Evolutionary conservation across 192 early-diverging fungal genomes (phyloP), one percentile per base, ranked within the genome.

Genomic region (Backusella australiensis): DNA sequence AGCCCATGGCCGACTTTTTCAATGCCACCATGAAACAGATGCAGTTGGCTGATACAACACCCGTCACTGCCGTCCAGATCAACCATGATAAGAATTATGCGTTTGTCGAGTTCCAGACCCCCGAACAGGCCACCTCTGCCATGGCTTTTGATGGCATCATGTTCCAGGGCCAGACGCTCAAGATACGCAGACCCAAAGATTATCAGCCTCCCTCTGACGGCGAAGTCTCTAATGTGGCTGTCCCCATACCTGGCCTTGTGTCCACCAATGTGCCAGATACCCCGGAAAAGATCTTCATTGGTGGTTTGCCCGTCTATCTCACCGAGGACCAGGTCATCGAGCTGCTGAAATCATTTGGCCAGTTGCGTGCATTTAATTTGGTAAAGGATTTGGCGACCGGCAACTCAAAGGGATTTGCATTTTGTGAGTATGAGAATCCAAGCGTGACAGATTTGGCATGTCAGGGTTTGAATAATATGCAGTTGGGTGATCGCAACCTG

Each of bases 141-240:
- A 92, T 99, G 91, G 90, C 95, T n/a, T 90, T 99, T 78, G 98
- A 99, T 79, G 96, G 96, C 21, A 90, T 96, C 73, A 86, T 88
- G 39, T 98, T 94, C 81, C 87, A 93, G 76, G 89, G 87, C 29
- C 90, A 94, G 73, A 88, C 90, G 65, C 83, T 99, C 49, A 96
- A 94, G 76, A 92, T 99, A 82, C 91, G 96, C 21, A 90, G 97
- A 34, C 97, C 97, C 49, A 98, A 97, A 78, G 96, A 98, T 82
- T 98, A 98, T 71, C 85, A 90, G 70, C 84, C 87, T 17, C 86
- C 90, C 34, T 12, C 23, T 9, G 56, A 63, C 26, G 80, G 83
- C 0, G 68, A 72, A 6, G 6, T 44, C 15, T 9, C 70, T 2
- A 44, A 72, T 53, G 44, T 72, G 32, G 44, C 44, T 11, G 38